These are phyloP conservation scores for Corylus avellana DNA, from an alignment of 306 rosid genomes.

Conservation along the genomic window DNA sequence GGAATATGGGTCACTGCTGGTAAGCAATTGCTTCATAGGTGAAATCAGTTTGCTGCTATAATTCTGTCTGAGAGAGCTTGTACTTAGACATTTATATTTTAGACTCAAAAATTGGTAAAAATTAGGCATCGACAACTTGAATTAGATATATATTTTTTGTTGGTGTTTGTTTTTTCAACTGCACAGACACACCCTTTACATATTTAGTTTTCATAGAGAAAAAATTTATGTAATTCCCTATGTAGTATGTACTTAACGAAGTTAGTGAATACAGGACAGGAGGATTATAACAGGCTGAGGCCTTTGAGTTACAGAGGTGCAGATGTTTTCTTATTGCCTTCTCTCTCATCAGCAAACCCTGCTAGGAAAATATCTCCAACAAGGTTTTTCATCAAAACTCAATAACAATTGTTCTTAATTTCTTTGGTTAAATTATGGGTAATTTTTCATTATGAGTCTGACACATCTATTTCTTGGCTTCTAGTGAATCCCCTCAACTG, in stretches of 20 bases:
- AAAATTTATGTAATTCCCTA: not conserved
- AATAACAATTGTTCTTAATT: not conserved
- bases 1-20: conserved; percentile 97
- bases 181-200: too few relatives aligned
- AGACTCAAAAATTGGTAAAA: too few relatives aligned
- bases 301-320: too few relatives aligned
- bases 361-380: conserved; percentile 80
- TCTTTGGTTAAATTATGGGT: not conserved
- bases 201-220: too few relatives aligned
- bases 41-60: not conserved
- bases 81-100: too few relatives aligned
- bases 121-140: too few relatives aligned
- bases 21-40: conserved; percentile 28
- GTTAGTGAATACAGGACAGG: conserved; percentile 61
- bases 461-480: not conserved
- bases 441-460: not conserved
- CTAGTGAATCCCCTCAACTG: conserved; percentile 56
- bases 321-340: conserved; percentile 83
- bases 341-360: conserved; percentile 62
- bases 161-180: too few relatives aligned
- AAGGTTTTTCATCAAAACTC: conserved; percentile 47
- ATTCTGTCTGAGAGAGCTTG: too few relatives aligned
- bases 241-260: conserved; percentile 7
- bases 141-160: too few relatives aligned
- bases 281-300: conserved; percentile 72